These are phyloP conservation scores for Colletotrichum sp. DNA, from an alignment of 2,329 filamentous ascomycete genomes.

Conservation along the genomic window DNA sequence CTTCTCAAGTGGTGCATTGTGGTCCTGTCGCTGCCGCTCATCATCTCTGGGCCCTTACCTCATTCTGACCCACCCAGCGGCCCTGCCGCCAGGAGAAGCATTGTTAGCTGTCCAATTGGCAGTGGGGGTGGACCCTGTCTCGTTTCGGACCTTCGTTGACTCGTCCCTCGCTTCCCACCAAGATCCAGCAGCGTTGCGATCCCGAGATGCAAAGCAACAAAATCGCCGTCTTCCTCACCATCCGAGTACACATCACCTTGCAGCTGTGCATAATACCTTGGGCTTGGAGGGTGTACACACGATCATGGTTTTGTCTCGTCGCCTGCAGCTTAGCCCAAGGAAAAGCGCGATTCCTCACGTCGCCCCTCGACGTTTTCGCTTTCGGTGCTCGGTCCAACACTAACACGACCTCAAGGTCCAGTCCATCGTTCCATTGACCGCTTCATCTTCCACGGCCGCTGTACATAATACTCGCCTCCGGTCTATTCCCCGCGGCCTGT, in stretches of 20 bases:
- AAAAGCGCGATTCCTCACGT: not conserved
- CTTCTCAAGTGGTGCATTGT: not conserved
- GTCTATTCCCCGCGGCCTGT: not conserved
- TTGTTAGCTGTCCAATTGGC: not conserved
- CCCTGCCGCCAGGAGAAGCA: not conserved
- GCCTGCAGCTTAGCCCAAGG: not conserved
- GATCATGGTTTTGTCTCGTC: not conserved
- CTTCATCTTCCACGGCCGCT: not conserved
- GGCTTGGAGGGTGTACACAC: not conserved
- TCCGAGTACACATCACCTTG: not conserved
- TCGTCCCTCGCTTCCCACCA: not conserved
- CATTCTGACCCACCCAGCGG: not conserved
- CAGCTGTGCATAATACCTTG: not conserved
- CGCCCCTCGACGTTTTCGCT: not conserved
- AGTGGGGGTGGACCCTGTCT: conserved; percentile 17
- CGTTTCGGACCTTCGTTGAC: conserved; percentile 12
- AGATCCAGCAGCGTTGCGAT: not conserved
- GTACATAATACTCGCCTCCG: not conserved
- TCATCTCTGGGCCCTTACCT: conserved; percentile 5
- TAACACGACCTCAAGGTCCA: not conserved
- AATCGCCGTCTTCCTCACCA: not conserved
- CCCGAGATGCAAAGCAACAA: not conserved
- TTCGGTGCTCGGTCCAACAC: not conserved
- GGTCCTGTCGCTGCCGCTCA: not conserved
- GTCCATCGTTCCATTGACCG: not conserved